Evolutionary conservation across 2,329 filamentous ascomycete species (phyloP).

Genomic region (Venturia aucupariae): DNA sequence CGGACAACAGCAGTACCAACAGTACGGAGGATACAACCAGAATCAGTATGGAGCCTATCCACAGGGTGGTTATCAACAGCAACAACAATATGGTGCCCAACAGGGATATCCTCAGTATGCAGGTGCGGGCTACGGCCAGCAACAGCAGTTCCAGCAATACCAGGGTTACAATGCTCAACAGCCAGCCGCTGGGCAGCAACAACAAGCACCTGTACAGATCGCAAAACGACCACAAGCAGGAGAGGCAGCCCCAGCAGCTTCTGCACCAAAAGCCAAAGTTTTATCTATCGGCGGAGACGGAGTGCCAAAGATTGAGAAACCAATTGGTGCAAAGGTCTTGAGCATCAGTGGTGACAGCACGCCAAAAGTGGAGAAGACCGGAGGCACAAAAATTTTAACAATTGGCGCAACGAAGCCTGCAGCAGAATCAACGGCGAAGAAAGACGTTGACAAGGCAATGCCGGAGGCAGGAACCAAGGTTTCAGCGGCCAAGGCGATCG

Average conservation of each 20-base stretch:
- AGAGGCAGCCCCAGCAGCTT: conserved; percentile 32
- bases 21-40: conserved; percentile 15
- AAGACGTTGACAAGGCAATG: conserved; percentile 32
- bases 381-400: conserved; percentile 52
- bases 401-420: conserved; percentile 22
- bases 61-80: conserved; percentile 35
- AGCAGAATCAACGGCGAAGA: conserved; percentile 36
- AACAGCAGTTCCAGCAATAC: conserved; percentile 14
- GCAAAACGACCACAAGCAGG: conserved; percentile 14
- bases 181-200: conserved; percentile 32
- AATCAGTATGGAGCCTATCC: conserved; percentile 21
- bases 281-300: conserved; percentile 50
- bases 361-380: conserved; percentile 45
- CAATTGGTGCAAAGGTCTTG: conserved; percentile 53
- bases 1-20: conserved; percentile 20
- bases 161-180: conserved; percentile 19
- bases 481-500: conserved; percentile 79
- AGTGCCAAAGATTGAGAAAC: conserved; percentile 43
- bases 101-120: conserved; percentile 27
- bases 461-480: conserved; percentile 72
- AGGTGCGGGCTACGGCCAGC: conserved; percentile 34
- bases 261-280: conserved; percentile 50
- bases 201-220: conserved; percentile 29
- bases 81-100: conserved; percentile 27
- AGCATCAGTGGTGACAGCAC: conserved; percentile 34